Evolutionary conservation across 495 filamentous ascomycete genomes (phyloP).

Genomic region (Penicillium canescens): DNA sequence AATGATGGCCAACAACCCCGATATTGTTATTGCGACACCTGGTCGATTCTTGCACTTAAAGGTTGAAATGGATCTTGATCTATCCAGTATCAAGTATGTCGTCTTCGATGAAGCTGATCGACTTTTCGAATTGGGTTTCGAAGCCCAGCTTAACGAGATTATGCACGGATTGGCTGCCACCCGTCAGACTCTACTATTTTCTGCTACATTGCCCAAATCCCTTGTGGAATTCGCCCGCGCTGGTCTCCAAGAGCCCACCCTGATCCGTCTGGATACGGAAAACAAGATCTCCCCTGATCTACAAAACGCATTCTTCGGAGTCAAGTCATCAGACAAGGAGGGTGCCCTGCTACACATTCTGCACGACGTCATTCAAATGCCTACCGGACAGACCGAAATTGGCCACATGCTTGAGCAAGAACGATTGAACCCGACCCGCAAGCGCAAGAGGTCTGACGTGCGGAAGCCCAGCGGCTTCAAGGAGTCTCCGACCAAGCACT

Average conservation of each 20-base stretch:
- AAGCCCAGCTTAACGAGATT: constrained; percentile 89
- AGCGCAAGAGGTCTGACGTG: constrained; percentile 62
- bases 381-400: constrained; percentile 67
- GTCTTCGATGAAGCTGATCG: constrained; percentile 98
- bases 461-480: constrained; percentile 34
- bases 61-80: constrained; percentile 89
- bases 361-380: constrained; percentile 90
- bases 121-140: constrained; percentile 98
- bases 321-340: constrained; percentile 92
- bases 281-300: constrained; percentile 94
- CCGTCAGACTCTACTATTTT: constrained; percentile 90
- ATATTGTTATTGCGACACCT: constrained; percentile 94
- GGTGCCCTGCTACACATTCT: constrained; percentile 86
- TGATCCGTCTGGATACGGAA: constrained; percentile 88
- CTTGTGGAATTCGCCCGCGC: constrained; percentile 95
- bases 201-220: constrained; percentile 88
- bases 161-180: constrained; percentile 79
- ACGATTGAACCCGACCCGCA: constrained; percentile 54
- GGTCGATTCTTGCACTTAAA: constrained; percentile 94
- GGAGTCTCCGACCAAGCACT: constrained; percentile 58
- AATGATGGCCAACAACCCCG: constrained; percentile 89
- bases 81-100: constrained; percentile 83
- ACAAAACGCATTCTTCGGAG: constrained; percentile 87
- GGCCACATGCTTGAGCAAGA: constrained; percentile 35
- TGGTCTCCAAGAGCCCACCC: constrained; percentile 82